These are phyloP conservation scores for Arthrinium puccinioides DNA, from an alignment of 2,329 filamentous ascomycete species.

Conservation along the genomic window DNA sequence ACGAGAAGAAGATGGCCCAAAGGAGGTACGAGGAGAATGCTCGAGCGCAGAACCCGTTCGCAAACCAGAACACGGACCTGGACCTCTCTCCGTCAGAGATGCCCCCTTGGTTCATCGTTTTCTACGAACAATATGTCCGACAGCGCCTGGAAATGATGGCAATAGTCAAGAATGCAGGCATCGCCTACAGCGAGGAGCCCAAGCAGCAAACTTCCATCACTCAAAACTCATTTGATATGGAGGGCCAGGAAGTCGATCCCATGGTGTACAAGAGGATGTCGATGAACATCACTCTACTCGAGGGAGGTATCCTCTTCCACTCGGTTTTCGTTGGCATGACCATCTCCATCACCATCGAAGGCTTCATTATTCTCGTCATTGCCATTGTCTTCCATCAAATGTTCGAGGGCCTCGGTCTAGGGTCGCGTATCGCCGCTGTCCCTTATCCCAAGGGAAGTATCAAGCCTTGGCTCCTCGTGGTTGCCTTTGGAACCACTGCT, in stretches of 20 bases:
- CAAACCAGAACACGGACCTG: conserved; percentile 18
- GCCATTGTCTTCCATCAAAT: conserved; percentile 68
- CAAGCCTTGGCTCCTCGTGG: conserved; percentile 53
- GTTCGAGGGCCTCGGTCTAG: conserved; percentile 62
- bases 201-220: conserved; percentile 23
- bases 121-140: conserved; percentile 56
- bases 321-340: conserved; percentile 72
- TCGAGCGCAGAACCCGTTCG: conserved; percentile 14
- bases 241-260: conserved; percentile 36
- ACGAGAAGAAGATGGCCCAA: conserved; percentile 34
- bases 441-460: conserved; percentile 48
- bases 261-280: conserved; percentile 53
- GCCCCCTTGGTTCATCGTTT: conserved; percentile 56
- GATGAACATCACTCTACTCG: conserved; percentile 66
- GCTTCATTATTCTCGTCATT: conserved; percentile 59
- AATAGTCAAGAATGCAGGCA: conserved; percentile 36
- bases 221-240: conserved; percentile 33
- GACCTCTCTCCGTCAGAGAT: conserved; percentile 34
- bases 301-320: conserved; percentile 74
- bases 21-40: conserved; percentile 29
- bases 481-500: conserved; percentile 57
- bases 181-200: conserved; percentile 9
- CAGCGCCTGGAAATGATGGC: conserved; percentile 52
- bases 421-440: conserved; percentile 62
- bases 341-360: conserved; percentile 59